These are phyloP conservation scores for Acacia pycnantha DNA, from an alignment of 331 rosid species.

Conservation along the genomic window DNA sequence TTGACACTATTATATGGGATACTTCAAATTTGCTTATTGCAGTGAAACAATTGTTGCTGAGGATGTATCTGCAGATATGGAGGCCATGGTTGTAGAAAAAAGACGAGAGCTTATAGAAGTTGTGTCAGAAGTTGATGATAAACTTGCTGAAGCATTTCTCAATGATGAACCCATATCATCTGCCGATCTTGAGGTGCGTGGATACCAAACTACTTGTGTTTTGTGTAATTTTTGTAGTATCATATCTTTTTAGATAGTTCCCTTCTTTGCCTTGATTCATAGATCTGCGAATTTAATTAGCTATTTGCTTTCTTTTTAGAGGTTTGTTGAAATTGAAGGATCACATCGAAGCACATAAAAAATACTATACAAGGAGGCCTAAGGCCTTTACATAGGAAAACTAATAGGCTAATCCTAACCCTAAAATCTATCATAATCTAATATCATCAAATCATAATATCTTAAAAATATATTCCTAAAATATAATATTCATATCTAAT, in stretches of 20 bases:
- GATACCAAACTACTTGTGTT: background rate
- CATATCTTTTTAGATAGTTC: background rate
- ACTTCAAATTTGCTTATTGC: constrained; percentile 31
- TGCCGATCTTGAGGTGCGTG: constrained; percentile 76
- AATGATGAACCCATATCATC: constrained; percentile 81
- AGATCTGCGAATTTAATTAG: constrained; percentile 2
- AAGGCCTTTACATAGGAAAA: no score
- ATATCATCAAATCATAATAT: no score
- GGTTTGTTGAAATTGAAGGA: no score
- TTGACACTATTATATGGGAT: constrained; percentile 16
- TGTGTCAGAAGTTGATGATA: constrained; percentile 95
- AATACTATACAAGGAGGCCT: no score
- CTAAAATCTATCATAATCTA: no score
- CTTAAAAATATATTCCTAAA: no score
- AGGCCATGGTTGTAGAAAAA: constrained; percentile 74
- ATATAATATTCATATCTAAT: no score
- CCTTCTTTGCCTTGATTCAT: constrained; percentile 11
- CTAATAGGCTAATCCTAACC: no score
- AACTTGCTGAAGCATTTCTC: constrained; percentile 93
- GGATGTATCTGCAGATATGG: constrained; percentile 84
- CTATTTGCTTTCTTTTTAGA: constrained; percentile 6
- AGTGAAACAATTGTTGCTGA: constrained; percentile 74
- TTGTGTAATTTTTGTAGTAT: constrained; percentile 11
- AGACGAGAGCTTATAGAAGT: constrained; percentile 87
- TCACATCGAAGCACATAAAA: no score